A percentile compares a stretch with the other conserved stretches of the same genome.
Evolutionary conservation across 768 basidiomycete genomes (phyloP).

Genomic region (Lactarius evosmus): DNA sequence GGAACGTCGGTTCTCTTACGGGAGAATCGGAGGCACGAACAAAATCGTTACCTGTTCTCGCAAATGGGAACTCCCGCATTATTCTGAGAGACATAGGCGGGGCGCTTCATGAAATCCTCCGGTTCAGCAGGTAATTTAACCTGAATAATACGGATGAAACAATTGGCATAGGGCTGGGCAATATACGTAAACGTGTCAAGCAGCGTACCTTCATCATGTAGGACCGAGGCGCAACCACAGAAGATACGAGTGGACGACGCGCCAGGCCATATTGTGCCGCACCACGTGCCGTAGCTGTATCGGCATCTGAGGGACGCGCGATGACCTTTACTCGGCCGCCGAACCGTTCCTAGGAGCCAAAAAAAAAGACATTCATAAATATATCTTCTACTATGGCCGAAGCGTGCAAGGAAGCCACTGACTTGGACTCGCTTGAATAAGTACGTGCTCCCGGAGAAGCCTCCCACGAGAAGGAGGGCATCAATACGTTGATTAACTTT

Average conservation of each 20-base stretch:
- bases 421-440: conserved; percentile 77
- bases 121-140: conserved; percentile 86
- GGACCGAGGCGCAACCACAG: conserved; percentile 74
- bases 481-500: conserved; percentile 70
- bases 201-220: conserved; percentile 78
- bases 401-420: conserved; percentile 30
- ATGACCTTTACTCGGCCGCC: conserved; percentile 64
- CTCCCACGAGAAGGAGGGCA: conserved; percentile 85
- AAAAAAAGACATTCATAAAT: conserved; percentile 6
- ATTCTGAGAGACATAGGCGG: conserved; percentile 78
- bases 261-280: conserved; percentile 87
- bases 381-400: conserved; percentile 13
- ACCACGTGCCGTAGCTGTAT: conserved; percentile 84
- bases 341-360: conserved; percentile 55
- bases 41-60: conserved; percentile 61
- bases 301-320: conserved; percentile 80
- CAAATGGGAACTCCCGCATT: conserved; percentile 75
- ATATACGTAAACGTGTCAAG: conserved; percentile 5
- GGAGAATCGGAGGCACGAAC: conserved; percentile 5
- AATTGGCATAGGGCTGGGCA: neutral
- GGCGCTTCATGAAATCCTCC: conserved; percentile 82
- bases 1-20: neutral
- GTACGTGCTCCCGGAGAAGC: conserved; percentile 85
- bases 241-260: conserved; percentile 70
- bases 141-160: conserved; percentile 43